Conservation (phyloP, 2,329 filamentous ascomycete species). For the Cordyceps farinosa region DNA sequence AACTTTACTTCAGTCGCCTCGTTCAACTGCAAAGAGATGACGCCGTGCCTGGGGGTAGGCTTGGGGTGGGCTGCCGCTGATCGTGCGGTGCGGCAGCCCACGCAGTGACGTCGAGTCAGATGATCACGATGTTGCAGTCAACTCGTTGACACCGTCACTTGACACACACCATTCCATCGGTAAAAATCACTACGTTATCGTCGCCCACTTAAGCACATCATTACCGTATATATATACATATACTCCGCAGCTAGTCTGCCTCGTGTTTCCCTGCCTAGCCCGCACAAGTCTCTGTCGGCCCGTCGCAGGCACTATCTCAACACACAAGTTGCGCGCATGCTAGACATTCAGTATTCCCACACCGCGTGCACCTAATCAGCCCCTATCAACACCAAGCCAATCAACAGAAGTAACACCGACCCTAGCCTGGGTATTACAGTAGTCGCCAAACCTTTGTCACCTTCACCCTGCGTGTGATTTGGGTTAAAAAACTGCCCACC, state of each 20-base stretch:
- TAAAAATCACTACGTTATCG: slow-evolving; percentile 7
- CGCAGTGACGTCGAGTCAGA: slow-evolving; percentile 12
- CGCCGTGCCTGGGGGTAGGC: not conserved
- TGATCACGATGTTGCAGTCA: slow-evolving; percentile 14
- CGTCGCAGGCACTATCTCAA: not conserved
- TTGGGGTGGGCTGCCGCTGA: not conserved
- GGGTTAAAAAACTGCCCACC: slow-evolving; percentile 14
- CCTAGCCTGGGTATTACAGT: not conserved
- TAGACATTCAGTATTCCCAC: slow-evolving; percentile 1
- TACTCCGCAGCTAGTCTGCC: not conserved
- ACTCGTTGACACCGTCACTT: not conserved
- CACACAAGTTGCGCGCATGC: slow-evolving; percentile 1
- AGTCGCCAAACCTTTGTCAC: slow-evolving; percentile 8
- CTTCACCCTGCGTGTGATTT: slow-evolving; percentile 14
- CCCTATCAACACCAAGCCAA: not conserved
- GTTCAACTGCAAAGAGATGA: not conserved
- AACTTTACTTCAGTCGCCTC: not conserved
- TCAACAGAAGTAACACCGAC: not conserved
- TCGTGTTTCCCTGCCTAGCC: not conserved
- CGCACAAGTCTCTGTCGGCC: not conserved
- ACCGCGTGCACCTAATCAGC: slow-evolving; percentile 14
- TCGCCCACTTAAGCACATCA: slow-evolving; percentile 2
- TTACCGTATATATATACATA: not conserved
- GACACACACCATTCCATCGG: slow-evolving; percentile 8
- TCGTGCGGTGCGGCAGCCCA: not conserved